These are phyloP conservation scores for Phytophthora cajani DNA, from an alignment of 352 stramenopile genomes.

Conservation along the genomic window DNA sequence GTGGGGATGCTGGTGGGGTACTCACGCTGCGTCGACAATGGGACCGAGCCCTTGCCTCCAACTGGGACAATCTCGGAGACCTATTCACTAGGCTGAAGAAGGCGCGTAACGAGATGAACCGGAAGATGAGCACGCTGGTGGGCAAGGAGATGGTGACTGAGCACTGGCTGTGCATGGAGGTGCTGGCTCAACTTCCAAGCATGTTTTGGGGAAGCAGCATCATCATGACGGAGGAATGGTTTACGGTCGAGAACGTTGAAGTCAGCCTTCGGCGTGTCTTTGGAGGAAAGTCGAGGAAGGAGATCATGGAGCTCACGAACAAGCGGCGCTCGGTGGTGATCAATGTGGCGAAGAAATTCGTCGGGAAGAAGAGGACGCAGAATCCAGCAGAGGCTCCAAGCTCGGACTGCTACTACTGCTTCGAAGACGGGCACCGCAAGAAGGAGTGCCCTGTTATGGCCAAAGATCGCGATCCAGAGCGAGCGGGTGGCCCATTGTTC, in stretches of 20 bases:
- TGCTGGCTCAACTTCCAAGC: slow-evolving; percentile 13
- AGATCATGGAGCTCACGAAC: slow-evolving; percentile 5
- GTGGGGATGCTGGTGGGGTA: neutral
- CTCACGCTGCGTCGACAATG: neutral
- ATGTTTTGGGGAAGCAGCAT: slow-evolving; percentile 18
- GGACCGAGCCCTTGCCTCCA: slow-evolving; percentile 1
- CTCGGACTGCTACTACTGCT: neutral
- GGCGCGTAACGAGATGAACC: slow-evolving; percentile 20
- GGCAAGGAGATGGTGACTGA: slow-evolving; percentile 19
- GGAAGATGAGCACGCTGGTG: neutral
- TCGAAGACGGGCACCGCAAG: neutral
- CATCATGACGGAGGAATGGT: slow-evolving; percentile 5
- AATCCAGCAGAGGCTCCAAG: neutral
- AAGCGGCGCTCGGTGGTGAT: neutral
- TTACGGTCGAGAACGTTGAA: slow-evolving; percentile 15
- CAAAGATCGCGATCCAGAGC: neutral
- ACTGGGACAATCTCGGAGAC: slow-evolving; percentile 4
- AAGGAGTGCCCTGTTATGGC: neutral
- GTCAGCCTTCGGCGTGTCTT: slow-evolving; percentile 1
- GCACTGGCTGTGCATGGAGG: slow-evolving; percentile 15
- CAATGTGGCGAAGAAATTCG: neutral
- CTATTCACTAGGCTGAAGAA: slow-evolving; percentile 23
- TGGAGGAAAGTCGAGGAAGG: slow-evolving; percentile 4
- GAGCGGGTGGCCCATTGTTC: no score
- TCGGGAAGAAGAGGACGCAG: neutral